phyloP scores from a whole-genome alignment of 2,329 filamentous ascomycete genomes.

The Botrytis elliptica region DNA sequence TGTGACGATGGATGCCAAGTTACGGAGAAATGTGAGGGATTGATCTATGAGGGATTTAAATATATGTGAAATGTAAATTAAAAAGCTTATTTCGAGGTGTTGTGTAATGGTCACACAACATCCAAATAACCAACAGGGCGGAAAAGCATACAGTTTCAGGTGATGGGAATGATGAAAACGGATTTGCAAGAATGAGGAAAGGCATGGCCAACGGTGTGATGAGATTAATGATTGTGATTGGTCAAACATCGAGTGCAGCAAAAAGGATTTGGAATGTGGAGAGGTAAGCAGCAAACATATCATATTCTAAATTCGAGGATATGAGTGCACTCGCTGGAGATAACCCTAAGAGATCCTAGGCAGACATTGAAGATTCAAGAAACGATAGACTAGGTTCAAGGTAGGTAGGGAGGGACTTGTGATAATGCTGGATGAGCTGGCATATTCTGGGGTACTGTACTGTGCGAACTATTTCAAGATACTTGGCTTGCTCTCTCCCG shows the following conservation, averaged over 20 bases:
- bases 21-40: conserved; percentile 4
- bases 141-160: background rate
- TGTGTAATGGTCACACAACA: background rate
- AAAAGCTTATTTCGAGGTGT: conserved; percentile 13
- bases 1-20: background rate
- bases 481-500: background rate
- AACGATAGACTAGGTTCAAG: background rate
- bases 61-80: background rate
- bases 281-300: background rate
- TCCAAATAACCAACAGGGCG: background rate
- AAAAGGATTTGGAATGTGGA: background rate
- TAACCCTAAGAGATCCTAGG: background rate
- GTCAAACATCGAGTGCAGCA: background rate
- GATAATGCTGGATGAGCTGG: conserved; percentile 3
- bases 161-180: background rate
- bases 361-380: background rate
- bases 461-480: conserved; percentile 5
- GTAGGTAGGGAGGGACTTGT: background rate
- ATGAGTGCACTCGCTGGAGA: background rate
- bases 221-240: background rate
- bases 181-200: background rate
- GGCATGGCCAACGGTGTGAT: conserved; percentile 4
- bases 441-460: conserved; percentile 1
- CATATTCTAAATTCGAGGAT: background rate
- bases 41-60: conserved; percentile 16